Base-by-base conservation (phyloP, 768 basidiomycete species). In the Serendipita vermifera region DNA sequence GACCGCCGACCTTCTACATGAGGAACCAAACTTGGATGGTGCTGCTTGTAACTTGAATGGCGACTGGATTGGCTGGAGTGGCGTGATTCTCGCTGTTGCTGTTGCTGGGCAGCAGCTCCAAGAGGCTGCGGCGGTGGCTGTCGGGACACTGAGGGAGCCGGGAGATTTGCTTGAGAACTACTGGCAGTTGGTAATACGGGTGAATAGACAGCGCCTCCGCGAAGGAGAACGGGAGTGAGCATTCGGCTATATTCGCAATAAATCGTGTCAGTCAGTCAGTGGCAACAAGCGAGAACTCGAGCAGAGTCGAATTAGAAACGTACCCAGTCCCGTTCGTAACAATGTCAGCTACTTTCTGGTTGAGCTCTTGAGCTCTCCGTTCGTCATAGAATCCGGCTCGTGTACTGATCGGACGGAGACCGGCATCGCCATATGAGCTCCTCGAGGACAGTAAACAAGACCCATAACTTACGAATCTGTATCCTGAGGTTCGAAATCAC, bases 261-360 rank as follows among this genome's bases (percentile, higher is more conserved):
- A n/a, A n/a, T n/a, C n/a, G n/a, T n/a, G n/a, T n/a, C n/a, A n/a
- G n/a, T n/a, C n/a, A n/a, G n/a, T n/a, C n/a, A n/a, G n/a, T n/a
- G n/a, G n/a, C n/a, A n/a, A n/a, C n/a, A n/a, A n/a, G n/a, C n/a
- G n/a, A n/a, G n/a, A n/a, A n/a, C n/a, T n/a, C n/a, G n/a, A n/a
- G n/a, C n/a, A n/a, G n/a, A n/a, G n/a, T n/a, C n/a, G n/a, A n/a
- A n/a, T n/a, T n/a, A 51, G 17, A 9, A 15, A 51, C 46, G 27
- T 51, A 51, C 46, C 32, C 27, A 15, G 46, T 51, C 9, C 46
- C 46, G 29, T 51, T 51, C 20, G 20, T 24, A 7, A 51, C 46
- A 7, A 51, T 24, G 20, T 51, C 46, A 27, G 46, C 46, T n/a
- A 51, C 46, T 29, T 51, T 51, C 32, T 51, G 46, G 22, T 51